These are phyloP conservation scores for Backusella liffmaniae DNA, from an alignment of 192 early-diverging fungal species.

Conservation along the genomic window DNA sequence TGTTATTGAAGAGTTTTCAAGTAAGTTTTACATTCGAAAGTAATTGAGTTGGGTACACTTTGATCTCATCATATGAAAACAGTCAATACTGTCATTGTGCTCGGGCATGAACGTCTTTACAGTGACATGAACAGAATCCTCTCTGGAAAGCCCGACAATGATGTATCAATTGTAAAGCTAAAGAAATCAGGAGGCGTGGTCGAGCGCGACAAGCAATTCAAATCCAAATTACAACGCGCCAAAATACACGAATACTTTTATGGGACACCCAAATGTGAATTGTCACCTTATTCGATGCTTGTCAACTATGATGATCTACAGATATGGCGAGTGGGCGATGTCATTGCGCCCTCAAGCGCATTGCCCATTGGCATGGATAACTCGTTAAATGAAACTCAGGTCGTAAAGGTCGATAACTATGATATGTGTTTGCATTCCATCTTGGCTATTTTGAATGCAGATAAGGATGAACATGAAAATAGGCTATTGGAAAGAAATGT, in stretches of 20 bases:
- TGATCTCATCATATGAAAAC: not conserved
- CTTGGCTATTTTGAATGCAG: conserved; percentile 76
- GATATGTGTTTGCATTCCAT: conserved; percentile 85
- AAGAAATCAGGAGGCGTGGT: conserved; percentile 95
- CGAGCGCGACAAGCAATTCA: conserved; percentile 71
- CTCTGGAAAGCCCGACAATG: conserved; percentile 27
- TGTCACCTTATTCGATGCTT: conserved; percentile 82
- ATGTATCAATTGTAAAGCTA: conserved; percentile 78
- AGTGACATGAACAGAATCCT: conserved; percentile 70
- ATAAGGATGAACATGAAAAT: conserved; percentile 42
- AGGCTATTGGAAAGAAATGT: conserved; percentile 65
- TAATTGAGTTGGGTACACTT: not conserved
- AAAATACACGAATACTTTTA: conserved; percentile 95
- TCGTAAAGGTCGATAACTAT: conserved; percentile 76
- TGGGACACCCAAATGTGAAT: conserved; percentile 72
- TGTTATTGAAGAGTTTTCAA: conserved; percentile 66
- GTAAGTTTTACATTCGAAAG: conserved; percentile 28
- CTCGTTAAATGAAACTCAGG: conserved; percentile 73
- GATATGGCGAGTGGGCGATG: conserved; percentile 79
- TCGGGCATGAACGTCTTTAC: conserved; percentile 94
- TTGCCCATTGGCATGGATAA: conserved; percentile 86
- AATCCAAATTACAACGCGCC: conserved; percentile 66
- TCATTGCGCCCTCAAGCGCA: conserved; percentile 85
- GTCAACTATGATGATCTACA: conserved; percentile 76
- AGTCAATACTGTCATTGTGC: conserved; percentile 83